Evolutionary conservation across 495 filamentous ascomycete species (phyloP).

Genomic region (Niebla homalea): DNA sequence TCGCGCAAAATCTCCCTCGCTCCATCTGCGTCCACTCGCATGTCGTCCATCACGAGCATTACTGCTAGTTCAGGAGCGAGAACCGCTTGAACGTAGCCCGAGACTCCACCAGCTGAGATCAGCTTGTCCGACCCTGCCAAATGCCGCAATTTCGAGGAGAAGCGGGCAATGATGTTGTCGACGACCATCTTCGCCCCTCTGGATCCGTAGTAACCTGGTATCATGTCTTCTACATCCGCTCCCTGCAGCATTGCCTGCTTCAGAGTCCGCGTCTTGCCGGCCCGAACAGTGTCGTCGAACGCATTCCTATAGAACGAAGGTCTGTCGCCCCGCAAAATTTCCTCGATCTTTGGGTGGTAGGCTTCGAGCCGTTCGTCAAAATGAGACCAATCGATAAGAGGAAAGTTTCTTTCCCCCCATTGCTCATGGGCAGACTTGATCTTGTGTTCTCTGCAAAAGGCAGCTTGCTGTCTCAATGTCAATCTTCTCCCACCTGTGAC

Average conservation of each 20-base stretch:
- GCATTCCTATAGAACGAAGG: constrained; percentile 49
- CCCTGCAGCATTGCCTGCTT: constrained; percentile 31
- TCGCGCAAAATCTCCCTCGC: constrained; percentile 59
- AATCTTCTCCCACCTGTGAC: constrained; percentile 36
- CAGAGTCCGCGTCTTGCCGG: constrained; percentile 48
- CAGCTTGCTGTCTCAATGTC: constrained; percentile 45
- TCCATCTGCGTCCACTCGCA: constrained; percentile 49
- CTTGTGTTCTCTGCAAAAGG: constrained; percentile 65
- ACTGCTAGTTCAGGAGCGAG: constrained; percentile 76
- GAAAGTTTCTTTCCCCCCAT: constrained; percentile 58
- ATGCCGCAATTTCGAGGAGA: constrained; percentile 48
- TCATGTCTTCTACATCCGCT: constrained; percentile 31
- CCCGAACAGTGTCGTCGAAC: constrained; percentile 43
- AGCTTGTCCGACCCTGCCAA: constrained; percentile 53
- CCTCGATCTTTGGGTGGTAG: constrained; percentile 41
- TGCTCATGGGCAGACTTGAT: constrained; percentile 39
- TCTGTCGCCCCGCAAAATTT: constrained; percentile 42
- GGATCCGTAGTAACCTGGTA: constrained; percentile 78
- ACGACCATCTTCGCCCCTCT: constrained; percentile 55
- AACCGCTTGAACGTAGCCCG: constrained; percentile 69
- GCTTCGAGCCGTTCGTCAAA: constrained; percentile 49
- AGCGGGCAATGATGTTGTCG: constrained; percentile 49
- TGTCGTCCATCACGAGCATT: constrained; percentile 71
- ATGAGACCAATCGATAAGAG: constrained; percentile 59
- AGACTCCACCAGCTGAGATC: constrained; percentile 54